Conservation (phyloP, 2,329 filamentous ascomycete genomes). For the Fusarium graminum region DNA sequence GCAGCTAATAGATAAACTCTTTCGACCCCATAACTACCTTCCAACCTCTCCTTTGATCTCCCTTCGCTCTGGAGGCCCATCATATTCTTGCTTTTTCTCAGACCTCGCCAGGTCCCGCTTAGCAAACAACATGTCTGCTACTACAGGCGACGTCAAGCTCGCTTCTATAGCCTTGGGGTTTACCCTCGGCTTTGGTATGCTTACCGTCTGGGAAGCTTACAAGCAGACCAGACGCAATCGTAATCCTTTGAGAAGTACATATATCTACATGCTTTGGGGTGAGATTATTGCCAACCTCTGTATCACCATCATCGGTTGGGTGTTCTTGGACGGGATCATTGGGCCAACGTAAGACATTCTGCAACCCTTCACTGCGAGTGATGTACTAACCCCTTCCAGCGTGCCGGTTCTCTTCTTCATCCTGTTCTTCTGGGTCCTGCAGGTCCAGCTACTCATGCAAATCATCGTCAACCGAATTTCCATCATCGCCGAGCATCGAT, state of each 20-base stretch:
- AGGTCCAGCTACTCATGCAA: slow-evolving; percentile 65
- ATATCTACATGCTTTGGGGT: slow-evolving; percentile 62
- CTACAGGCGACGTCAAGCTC: slow-evolving; percentile 46
- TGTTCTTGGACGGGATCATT: slow-evolving; percentile 55
- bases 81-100: neutral
- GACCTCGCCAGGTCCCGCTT: neutral
- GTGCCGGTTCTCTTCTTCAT: slow-evolving; percentile 54
- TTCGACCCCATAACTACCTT: slow-evolving; percentile 6
- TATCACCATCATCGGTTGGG: slow-evolving; percentile 56
- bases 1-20: slow-evolving; percentile 10
- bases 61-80: neutral
- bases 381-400: slow-evolving; percentile 24
- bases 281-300: slow-evolving; percentile 57
- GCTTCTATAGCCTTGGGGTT: slow-evolving; percentile 51
- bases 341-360: slow-evolving; percentile 45
- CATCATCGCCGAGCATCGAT: slow-evolving; percentile 59
- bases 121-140: slow-evolving; percentile 10
- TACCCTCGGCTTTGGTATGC: slow-evolving; percentile 57
- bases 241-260: slow-evolving; percentile 53
- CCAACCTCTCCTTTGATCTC: neutral
- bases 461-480: slow-evolving; percentile 68
- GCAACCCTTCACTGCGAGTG: neutral
- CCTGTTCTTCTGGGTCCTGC: slow-evolving; percentile 57
- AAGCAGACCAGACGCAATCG: slow-evolving; percentile 57
- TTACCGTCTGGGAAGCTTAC: slow-evolving; percentile 57